Percentiles rank a stretch among this genome's conserved stretches.
Evolutionary conservation across 2,329 filamentous ascomycete genomes (phyloP).

Genomic region (Claviceps spartinae): DNA sequence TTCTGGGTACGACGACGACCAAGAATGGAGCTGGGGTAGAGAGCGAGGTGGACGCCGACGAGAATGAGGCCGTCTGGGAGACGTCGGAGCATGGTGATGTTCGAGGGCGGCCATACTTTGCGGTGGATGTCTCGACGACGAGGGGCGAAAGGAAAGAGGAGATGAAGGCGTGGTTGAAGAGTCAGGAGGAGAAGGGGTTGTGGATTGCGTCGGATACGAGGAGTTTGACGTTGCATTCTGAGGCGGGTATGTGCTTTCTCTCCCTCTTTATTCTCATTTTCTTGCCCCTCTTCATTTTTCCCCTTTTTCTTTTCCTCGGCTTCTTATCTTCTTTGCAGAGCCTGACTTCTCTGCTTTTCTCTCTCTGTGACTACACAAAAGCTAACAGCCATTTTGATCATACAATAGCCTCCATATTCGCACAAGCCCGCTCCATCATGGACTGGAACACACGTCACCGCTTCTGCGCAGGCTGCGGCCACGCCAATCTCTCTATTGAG

Average conservation of each 20-base stretch:
- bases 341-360: neutral
- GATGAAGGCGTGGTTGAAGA: constrained; percentile 34
- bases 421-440: constrained; percentile 71
- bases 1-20: constrained; percentile 66
- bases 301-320: neutral
- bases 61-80: neutral
- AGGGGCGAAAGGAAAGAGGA: constrained; percentile 50
- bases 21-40: constrained; percentile 14
- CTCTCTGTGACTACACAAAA: neutral
- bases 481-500: constrained; percentile 64
- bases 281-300: neutral
- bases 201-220: constrained; percentile 55
- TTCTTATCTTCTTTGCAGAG: neutral
- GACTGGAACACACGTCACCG: constrained; percentile 93
- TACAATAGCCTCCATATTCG: constrained; percentile 69
- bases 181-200: constrained; percentile 40
- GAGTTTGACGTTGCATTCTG: constrained; percentile 43
- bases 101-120: constrained; percentile 72
- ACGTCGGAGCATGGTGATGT: constrained; percentile 48
- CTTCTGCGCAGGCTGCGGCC: constrained; percentile 82
- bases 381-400: neutral
- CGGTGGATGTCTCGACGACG: constrained; percentile 71
- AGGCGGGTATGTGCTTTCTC: constrained; percentile 39
- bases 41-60: constrained; percentile 19
- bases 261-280: neutral